phyloP scores from a whole-genome alignment of 768 basidiomycete genomes.

The Amanita brunnescens region DNA sequence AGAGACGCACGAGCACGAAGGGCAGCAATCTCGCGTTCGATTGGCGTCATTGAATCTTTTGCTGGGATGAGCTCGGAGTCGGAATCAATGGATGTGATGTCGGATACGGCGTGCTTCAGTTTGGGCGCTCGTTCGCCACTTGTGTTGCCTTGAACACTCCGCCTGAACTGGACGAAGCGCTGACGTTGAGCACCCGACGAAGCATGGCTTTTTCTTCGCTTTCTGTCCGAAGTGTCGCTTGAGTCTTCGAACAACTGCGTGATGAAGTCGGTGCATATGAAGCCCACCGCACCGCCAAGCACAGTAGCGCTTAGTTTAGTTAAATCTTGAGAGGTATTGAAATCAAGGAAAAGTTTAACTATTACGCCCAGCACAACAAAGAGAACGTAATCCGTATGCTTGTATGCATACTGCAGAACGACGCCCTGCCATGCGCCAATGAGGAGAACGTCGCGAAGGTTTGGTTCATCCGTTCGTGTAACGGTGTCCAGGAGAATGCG shows the following conservation, averaged over 20 bases:
- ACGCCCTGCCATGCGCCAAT: constrained; percentile 71
- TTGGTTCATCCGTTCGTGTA: constrained; percentile 35
- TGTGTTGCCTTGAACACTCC: constrained; percentile 29
- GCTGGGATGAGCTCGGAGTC: constrained; percentile 58
- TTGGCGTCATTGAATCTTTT: constrained; percentile 46
- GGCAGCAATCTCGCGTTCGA: constrained; percentile 67
- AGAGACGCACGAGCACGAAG: constrained; percentile 70
- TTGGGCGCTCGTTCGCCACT: constrained; percentile 15
- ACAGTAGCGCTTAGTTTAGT: constrained; percentile 49
- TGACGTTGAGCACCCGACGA: constrained; percentile 17
- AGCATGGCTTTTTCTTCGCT: constrained; percentile 22
- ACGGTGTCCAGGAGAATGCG: constrained; percentile 60
- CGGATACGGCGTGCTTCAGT: constrained; percentile 32
- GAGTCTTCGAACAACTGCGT: constrained; percentile 55
- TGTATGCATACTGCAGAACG: constrained; percentile 58
- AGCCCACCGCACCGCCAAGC: constrained; percentile 59
- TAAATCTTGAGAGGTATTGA: constrained; percentile 43
- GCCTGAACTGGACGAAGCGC: constrained; percentile 39
- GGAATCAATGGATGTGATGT: constrained; percentile 64
- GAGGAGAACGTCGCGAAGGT: constrained; percentile 54
- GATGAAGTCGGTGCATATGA: constrained; percentile 63
- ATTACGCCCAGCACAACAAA: constrained; percentile 49
- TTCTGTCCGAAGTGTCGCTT: constrained; percentile 23
- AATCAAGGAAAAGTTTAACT: constrained; percentile 59
- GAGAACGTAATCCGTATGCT: constrained; percentile 44